A percentile compares a stretch with the other conserved stretches of the same genome.
Evolutionary conservation across 441 rosid species (phyloP).

Genomic region (Melastoma candidum): DNA sequence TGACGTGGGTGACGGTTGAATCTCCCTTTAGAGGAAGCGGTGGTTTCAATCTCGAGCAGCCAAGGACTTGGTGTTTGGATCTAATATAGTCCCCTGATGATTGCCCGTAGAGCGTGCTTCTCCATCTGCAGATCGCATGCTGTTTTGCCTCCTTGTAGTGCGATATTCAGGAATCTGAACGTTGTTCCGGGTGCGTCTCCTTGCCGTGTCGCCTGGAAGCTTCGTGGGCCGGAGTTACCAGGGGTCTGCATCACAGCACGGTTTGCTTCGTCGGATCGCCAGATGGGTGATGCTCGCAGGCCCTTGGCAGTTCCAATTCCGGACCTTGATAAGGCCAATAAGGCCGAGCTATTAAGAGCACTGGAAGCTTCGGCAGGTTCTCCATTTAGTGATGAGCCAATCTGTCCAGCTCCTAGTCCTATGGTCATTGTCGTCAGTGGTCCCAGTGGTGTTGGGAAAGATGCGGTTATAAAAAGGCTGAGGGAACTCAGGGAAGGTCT

Average conservation of each 20-base stretch:
- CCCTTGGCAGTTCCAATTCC: slow-evolving; percentile 26
- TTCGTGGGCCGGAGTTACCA: slow-evolving; percentile 10
- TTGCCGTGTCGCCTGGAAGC: slow-evolving; percentile 5
- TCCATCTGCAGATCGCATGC: too few relatives aligned
- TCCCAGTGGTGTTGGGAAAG: slow-evolving; percentile 91
- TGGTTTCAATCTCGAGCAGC: too few relatives aligned
- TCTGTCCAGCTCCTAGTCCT: slow-evolving; percentile 46
- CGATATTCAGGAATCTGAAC: too few relatives aligned
- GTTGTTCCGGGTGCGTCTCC: too few relatives aligned
- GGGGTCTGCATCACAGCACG: slow-evolving; percentile 14
- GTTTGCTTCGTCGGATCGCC: slow-evolving; percentile 25
- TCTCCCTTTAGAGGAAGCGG: too few relatives aligned
- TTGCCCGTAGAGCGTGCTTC: too few relatives aligned
- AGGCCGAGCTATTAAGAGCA: slow-evolving; percentile 51
- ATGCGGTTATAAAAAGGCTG: slow-evolving; percentile 64
- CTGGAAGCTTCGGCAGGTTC: slow-evolving; percentile 61
- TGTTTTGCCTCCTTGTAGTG: too few relatives aligned
- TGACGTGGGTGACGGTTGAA: too few relatives aligned
- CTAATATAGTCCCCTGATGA: too few relatives aligned
- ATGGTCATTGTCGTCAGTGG: slow-evolving; percentile 72
- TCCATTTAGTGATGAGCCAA: slow-evolving; percentile 34
- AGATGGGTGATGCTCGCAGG: slow-evolving; percentile 43
- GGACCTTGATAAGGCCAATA: slow-evolving; percentile 37
- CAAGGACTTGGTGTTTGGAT: too few relatives aligned
- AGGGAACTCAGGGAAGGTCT: slow-evolving; percentile 42